phyloP scores from a whole-genome alignment of 176 grass and related monocot genomes.

The Coix lacrymajobi region DNA sequence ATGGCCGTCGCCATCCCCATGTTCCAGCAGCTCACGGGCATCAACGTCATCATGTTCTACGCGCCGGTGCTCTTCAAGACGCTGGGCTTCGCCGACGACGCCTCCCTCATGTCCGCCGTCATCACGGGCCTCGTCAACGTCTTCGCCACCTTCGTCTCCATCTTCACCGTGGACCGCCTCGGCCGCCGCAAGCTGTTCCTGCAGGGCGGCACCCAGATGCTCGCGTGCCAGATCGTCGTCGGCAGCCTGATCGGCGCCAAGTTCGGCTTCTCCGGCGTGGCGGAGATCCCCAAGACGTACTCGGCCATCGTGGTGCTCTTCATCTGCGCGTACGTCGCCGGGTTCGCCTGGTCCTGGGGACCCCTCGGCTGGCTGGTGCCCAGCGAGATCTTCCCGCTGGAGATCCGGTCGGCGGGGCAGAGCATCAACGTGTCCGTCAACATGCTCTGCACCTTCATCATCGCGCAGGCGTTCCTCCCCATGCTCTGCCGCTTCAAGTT shows the following conservation, averaged over 20 bases:
- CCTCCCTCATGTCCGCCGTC: constrained; percentile 72
- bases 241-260: constrained; percentile 71
- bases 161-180: constrained; percentile 35
- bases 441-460: constrained; percentile 94
- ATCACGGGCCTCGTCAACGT: constrained; percentile 89
- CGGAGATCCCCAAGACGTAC: constrained; percentile 53
- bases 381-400: constrained; percentile 96
- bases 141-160: constrained; percentile 70
- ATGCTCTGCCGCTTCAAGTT: constrained; percentile 96
- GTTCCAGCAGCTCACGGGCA: constrained; percentile 77
- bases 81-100: constrained; percentile 71
- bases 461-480: constrained; percentile 85
- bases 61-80: constrained; percentile 87
- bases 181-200: constrained; percentile 59
- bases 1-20: constrained; percentile 83
- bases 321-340: constrained; percentile 91
- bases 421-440: constrained; percentile 91
- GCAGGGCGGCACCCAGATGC: constrained; percentile 73
- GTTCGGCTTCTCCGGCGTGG: constrained; percentile 73
- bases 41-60: constrained; percentile 84
- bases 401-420: constrained; percentile 94
- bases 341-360: constrained; percentile 95
- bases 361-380: constrained; percentile 95
- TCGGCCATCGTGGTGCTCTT: constrained; percentile 77
- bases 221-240: constrained; percentile 67